These are phyloP conservation scores for Sporobolomyces pararoseus DNA, from an alignment of 768 basidiomycete genomes.

Conservation along the genomic window DNA sequence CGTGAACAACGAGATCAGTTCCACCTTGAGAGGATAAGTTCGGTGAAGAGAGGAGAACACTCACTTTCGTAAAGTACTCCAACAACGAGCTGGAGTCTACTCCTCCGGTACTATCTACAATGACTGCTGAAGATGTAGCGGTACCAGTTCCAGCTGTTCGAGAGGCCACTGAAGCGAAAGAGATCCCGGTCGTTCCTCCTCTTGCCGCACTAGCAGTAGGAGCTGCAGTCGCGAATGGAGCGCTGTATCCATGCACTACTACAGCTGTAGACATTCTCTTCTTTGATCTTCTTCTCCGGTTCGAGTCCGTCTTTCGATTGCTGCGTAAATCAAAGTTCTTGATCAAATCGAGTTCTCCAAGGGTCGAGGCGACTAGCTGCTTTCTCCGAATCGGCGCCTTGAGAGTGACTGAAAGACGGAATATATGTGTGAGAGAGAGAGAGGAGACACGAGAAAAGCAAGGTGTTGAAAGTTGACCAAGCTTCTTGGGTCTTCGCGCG, in stretches of 20 bases:
- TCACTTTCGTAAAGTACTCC: constrained; percentile 25
- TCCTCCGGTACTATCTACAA: constrained; percentile 28
- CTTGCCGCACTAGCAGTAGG: constrained; percentile 51
- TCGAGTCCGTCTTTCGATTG: too few species aligned
- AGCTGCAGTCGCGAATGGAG: constrained; percentile 52
- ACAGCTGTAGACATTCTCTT: not conserved
- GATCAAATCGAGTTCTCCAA: too few species aligned
- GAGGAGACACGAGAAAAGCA: too few species aligned
- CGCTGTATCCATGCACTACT: not conserved
- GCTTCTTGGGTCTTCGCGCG: too few species aligned
- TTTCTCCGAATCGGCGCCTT: too few species aligned
- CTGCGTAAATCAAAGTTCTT: too few species aligned
- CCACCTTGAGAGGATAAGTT: too few species aligned
- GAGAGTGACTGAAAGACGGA: too few species aligned
- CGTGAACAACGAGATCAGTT: not conserved
- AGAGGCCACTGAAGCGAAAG: constrained; percentile 16
- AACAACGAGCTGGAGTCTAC: constrained; percentile 21
- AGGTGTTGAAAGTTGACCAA: too few species aligned
- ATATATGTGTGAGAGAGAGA: too few species aligned
- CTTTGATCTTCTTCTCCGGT: not conserved
- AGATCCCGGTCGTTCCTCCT: constrained; percentile 5
- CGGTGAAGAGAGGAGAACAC: not conserved
- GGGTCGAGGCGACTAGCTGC: not conserved
- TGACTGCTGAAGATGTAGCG: not conserved
- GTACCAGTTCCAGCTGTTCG: constrained; percentile 7